Base-by-base conservation (phyloP, 1,284 basidiomycete genomes). In the Naganishia liquefaciens region DNA sequence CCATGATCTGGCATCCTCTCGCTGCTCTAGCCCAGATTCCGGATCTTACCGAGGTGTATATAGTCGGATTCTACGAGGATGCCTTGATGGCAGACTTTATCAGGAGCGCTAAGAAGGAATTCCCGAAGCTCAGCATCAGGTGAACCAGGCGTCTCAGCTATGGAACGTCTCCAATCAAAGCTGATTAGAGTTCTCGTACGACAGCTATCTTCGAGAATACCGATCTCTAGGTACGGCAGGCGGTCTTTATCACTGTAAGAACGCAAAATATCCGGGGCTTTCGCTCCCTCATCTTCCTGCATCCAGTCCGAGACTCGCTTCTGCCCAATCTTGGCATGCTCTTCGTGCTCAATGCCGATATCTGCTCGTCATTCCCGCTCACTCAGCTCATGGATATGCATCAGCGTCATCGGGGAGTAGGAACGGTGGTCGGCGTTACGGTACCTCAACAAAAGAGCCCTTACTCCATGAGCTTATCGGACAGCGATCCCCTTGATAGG, bases 1-100 rank as follows among this genome's bases (percentile, higher is more conserved):
- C 81, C 11, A 80, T 82, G 77, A 79, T 82, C 68, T 83, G 81
- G 80, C 82, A 83, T 72, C 80, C 80, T 15, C 76, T 82, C 42
- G 74, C 78, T 27, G 80, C 81, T 15, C 77, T 82, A 30, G 79
- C 80, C 23, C 75, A 79, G 62, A 77, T 82, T 13, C 74, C 77
- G 7, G 80, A 79, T 2, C 73, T 82, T 25, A 77, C 74, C 33
- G 82, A 83, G 61, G 75, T 82, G 40, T 71, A 81, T 70, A 77
- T 83, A 64, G 80, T 82, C 65, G 82, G 82, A 2, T 82, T 82
- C 72, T 83, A 82, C 74, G 81, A 82, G 62, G 82, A 83, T 69
- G 70, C 75, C 3, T 74, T 81, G 47, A 77, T 83, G 72, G 73
- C 73, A 25, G 74, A 75, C 6, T 83, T 82, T 71, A 70, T 83